Evolutionary conservation across 208 protist species (phyloP), one percentile per base, ranked within the genome.

Genomic region (Trypanosoma avium): DNA sequence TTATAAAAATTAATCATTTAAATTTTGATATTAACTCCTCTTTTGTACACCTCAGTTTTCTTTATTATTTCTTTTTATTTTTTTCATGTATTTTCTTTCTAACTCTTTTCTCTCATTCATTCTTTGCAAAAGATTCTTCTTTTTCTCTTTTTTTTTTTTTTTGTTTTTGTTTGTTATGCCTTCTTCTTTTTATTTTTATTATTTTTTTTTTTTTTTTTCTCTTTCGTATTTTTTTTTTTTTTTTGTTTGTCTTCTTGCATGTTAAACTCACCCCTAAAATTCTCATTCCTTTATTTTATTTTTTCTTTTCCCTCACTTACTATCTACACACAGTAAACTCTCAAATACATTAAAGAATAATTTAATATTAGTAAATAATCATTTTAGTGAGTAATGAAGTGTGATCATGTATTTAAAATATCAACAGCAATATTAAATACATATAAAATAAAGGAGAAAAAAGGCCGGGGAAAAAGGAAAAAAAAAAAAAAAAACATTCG

Each of bases 401-500:
- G n/a, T n/a, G n/a, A n/a, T n/a, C n/a, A n/a, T n/a, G n/a, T n/a
- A n/a, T n/a, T n/a, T n/a, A n/a, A n/a, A n/a, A n/a, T n/a, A n/a
- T n/a, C n/a, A n/a, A n/a, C n/a, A n/a, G n/a, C n/a, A n/a, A n/a
- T n/a, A n/a, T n/a, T 12, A 19, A 8, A 19, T 13, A 46, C 54
- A 19, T 8, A 22, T 6, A 21, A 6, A 46, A 21, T 3, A 60
- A 40, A 19, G 29, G 4, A 64, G 65, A 46, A 43, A 75, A 67
- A 67, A 69, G 9, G 48, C 21, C 15, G 29, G 50, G 53, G 70
- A 43, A 46, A 56, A 55, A 60, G 58, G 38, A 46, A 68, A 43
- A 54, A 70, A 35, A 56, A 45, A 60, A 33, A 67, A 63, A 56
- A 69, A 61, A 79, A 63, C 12, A 57, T 42, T 50, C 15, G 17